Evolutionary conservation across 352 stramenopile species (phyloP), one percentile per base, ranked within the genome.

Genomic region (Phytopythium delawarense): DNA sequence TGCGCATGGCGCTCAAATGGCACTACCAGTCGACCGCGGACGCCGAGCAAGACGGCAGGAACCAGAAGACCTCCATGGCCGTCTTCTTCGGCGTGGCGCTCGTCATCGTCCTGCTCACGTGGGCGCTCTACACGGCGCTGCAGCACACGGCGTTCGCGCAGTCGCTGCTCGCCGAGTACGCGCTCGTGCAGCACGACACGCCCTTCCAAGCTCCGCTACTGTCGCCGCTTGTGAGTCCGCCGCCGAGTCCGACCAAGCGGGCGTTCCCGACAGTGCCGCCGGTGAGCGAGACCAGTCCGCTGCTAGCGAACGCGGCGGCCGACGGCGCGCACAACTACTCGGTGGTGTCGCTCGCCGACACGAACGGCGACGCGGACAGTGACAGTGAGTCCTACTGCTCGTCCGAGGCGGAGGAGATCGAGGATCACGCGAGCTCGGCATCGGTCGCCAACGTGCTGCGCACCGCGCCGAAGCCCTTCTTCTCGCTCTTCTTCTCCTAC

Each of bases 401-500:
- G 20, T 64, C 77, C 34, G 58, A 80, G 5, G 55, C 75, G 18
- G 65, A 69, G 21, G 66, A 76, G 23, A 28, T 76, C 35, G 72
- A 71, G 37, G 57, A 81, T 8, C 71, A 84, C 34, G 76, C 77
- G 2, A 66, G 66, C 37, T 71, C 76, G 2, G 74, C 78, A 2
- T 75, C 76, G n/a, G 45, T 92, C 56, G 65, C 83, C 57, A 76
- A 73, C 44, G 84, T 93, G 46, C 66, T 88, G 4, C 81, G 76
- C 44, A 76, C 70, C 0, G 78, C 84, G 7, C 78, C 81, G 46
- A 92, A 91, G 49, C 83, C 85, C 16, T 87, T 91, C 60, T 85
- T 89, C 69, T 90, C 81, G 64, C 74, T 89, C 11, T 89, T 92
- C 61, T 65, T 90, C 15, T 88, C 79, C 35, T 92, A 75, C 63